Evolutionary conservation across 306 rosid species (phyloP).

Genomic region (Medicago arabica): DNA sequence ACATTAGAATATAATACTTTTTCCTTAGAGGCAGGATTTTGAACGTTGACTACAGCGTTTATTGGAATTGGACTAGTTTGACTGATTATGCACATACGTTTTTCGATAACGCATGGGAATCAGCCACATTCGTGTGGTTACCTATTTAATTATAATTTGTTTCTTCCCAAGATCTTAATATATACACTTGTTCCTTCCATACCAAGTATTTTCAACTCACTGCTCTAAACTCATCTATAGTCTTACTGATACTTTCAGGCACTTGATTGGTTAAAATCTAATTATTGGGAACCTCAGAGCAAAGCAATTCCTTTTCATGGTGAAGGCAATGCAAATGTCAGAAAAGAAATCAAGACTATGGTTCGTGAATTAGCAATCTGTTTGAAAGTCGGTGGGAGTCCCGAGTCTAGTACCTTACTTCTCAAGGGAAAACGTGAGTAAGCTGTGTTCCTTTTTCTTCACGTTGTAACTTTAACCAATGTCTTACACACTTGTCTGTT

Average conservation of each 20-base stretch:
- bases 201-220: background rate
- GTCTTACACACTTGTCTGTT: slow-evolving; percentile 9
- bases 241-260: slow-evolving; percentile 66
- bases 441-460: slow-evolving; percentile 38
- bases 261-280: slow-evolving; percentile 87
- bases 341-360: slow-evolving; percentile 67
- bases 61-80: background rate
- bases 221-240: background rate
- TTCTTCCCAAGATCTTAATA: slow-evolving; percentile 15
- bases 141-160: background rate
- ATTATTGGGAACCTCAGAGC: slow-evolving; percentile 96
- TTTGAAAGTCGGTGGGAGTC: slow-evolving; percentile 57
- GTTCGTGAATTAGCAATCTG: slow-evolving; percentile 63
- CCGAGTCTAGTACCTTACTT: slow-evolving; percentile 44
- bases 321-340: slow-evolving; percentile 51
- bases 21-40: slow-evolving; percentile 2
- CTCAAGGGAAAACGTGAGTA: slow-evolving; percentile 70
- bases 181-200: slow-evolving; percentile 3
- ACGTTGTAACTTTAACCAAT: slow-evolving; percentile 8
- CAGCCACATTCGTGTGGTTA: background rate
- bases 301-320: slow-evolving; percentile 83
- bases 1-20: slow-evolving; percentile 21
- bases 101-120: background rate
- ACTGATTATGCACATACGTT: background rate
- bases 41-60: slow-evolving; percentile 11